Evolutionary conservation across 148 eudicot species (phyloP).

Genomic region (Chenopodium album): DNA sequence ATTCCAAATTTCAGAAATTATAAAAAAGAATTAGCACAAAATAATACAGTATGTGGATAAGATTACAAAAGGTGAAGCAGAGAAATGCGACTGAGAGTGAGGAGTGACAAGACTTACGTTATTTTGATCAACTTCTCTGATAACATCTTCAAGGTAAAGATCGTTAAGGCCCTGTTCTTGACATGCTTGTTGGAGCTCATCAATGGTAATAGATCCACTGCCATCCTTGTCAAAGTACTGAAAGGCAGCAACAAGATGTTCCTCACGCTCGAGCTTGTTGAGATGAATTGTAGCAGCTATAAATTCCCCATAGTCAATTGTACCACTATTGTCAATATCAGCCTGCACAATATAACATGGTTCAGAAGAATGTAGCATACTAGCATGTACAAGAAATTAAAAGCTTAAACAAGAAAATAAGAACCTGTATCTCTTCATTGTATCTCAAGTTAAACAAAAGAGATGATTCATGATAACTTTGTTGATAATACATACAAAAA

Average conservation of each 20-base stretch:
- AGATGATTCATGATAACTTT: background rate
- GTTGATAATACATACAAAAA: background rate
- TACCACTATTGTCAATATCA: slow-evolving; percentile 91
- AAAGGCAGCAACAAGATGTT: slow-evolving; percentile 88
- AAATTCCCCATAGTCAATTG: slow-evolving; percentile 93
- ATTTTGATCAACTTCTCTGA: slow-evolving; percentile 85
- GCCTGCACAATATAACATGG: slow-evolving; percentile 53
- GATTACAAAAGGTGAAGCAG: background rate
- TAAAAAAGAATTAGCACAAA: background rate
- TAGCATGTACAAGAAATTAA: background rate
- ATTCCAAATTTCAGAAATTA: background rate
- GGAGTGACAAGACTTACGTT: slow-evolving; percentile 49
- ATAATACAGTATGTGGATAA: background rate
- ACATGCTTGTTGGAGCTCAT: slow-evolving; percentile 92
- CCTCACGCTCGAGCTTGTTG: slow-evolving; percentile 91
- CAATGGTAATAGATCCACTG: slow-evolving; percentile 92
- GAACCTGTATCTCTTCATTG: background rate
- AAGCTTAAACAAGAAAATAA: background rate
- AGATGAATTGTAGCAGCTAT: slow-evolving; percentile 90
- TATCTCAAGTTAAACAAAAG: background rate
- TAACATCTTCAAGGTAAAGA: slow-evolving; percentile 71
- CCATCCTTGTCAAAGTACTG: slow-evolving; percentile 93
- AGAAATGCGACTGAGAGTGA: background rate
- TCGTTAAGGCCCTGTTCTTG: slow-evolving; percentile 72
- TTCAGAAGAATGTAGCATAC: slow-evolving; percentile 19